Percentiles rank a stretch among this genome's conserved stretches.
phyloP scores from a whole-genome alignment of 768 basidiomycete species.

The Lactifluus piperatus region DNA sequence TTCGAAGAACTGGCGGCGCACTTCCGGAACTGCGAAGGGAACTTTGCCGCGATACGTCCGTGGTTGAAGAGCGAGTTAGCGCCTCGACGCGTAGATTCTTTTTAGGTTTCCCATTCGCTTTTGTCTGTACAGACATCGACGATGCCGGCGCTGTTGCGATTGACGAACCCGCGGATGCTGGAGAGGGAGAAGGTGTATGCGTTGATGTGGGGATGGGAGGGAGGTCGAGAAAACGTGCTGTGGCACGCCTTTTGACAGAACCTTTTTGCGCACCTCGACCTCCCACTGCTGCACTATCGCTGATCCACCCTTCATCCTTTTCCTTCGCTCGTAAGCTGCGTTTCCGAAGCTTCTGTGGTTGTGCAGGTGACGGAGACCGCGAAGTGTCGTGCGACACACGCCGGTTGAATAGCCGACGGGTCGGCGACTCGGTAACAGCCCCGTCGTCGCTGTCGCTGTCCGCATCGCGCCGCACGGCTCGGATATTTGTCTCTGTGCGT shows the following conservation, averaged over 20 bases:
- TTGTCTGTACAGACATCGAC: neutral
- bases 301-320: conserved; percentile 19
- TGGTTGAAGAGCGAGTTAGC: conserved; percentile 6
- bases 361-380: neutral
- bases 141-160: neutral
- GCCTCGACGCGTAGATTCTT: conserved; percentile 8
- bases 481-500: conserved; percentile 31
- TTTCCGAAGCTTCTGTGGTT: conserved; percentile 7
- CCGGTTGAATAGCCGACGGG: conserved; percentile 4
- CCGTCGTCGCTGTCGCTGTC: conserved; percentile 27
- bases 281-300: conserved; percentile 13
- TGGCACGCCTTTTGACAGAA: neutral
- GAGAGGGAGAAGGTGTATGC: conserved; percentile 3
- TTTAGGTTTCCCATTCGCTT: neutral
- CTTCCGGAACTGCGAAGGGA: conserved; percentile 7
- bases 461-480: conserved; percentile 18
- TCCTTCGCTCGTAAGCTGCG: neutral
- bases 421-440: conserved; percentile 1
- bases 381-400: conserved; percentile 9
- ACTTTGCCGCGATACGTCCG: conserved; percentile 6
- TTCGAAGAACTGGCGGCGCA: neutral
- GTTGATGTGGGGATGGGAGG: neutral
- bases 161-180: neutral
- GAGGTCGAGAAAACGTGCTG: neutral
- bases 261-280: conserved; percentile 14